A percentile compares a stretch with the other conserved stretches of the same genome.
These are phyloP conservation scores for Thelonectria olida DNA, from an alignment of 2,329 filamentous ascomycete species.

Conservation along the genomic window DNA sequence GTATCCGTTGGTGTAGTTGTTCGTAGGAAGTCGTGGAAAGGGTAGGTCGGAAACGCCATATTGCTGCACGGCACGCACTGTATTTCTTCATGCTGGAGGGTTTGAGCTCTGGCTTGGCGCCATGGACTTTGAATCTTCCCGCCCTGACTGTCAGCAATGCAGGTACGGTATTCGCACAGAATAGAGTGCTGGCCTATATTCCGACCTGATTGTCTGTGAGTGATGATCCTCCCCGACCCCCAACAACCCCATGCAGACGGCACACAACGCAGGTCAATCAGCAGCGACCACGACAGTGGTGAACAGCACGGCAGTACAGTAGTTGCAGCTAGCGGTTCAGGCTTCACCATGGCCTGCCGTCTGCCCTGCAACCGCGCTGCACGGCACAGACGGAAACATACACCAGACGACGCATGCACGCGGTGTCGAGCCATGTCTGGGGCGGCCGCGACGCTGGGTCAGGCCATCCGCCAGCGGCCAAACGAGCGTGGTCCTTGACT, in stretches of 20 bases:
- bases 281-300: neutral
- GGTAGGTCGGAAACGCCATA: neutral
- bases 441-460: conserved; percentile 9
- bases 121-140: neutral
- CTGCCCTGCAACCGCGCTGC: neutral
- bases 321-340: conserved; percentile 3
- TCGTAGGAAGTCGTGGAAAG: too few relatives aligned
- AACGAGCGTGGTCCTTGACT: conserved; percentile 8
- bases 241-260: too few relatives aligned
- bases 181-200: neutral
- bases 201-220: neutral
- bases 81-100: conserved; percentile 7
- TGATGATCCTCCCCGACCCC: neutral
- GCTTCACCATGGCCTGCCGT: neutral
- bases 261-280: neutral
- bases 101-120: neutral
- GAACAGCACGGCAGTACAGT: conserved; percentile 1
- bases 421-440: conserved; percentile 6
- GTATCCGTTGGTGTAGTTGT: too few relatives aligned
- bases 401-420: neutral
- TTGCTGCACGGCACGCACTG: neutral
- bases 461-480: conserved; percentile 9
- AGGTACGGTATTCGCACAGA: neutral
- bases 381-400: conserved; percentile 1
- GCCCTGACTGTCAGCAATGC: neutral